Base-by-base conservation (phyloP, 352 stramenopile species). In the Phytopythium delawarense region DNA sequence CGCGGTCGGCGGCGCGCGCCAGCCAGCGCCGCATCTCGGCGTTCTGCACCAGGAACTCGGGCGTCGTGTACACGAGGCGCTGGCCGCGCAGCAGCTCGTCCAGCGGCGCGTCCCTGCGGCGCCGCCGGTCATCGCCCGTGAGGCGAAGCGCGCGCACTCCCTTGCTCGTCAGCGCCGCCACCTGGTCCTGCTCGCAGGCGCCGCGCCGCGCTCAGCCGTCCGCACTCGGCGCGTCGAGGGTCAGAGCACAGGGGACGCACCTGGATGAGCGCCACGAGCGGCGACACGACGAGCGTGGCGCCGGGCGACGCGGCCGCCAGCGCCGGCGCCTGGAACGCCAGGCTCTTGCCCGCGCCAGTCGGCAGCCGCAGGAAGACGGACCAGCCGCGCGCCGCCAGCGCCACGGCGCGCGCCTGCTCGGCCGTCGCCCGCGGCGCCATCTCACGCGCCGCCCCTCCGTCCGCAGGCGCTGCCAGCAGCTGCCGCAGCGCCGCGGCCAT, bases 321-420 rank as follows among this genome's bases (percentile, higher is more conserved):
- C 54, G 86, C 82, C 2, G 86, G 84, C 4, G 81, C 67, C 54
- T 94, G 86, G 65, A 92, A 94, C 53, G 81, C 82, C 60, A 92
- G 71, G 61, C 78, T 92, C 73, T 94, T 94, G 67, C 86, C 86
- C 0, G 84, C 81, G 18, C 86, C 86, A 0, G 82, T 94, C 32
- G 81, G 83, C 18, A 92, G 64, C 57, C 92, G 81, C 20, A 94
- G 61, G 32, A 94, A 92, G 18, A 94, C 69, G 1, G 78, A 89
- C 64, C 71, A 91, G 45, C 83, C 83, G 7, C 57, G 58, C 40
- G 66, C 61, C 37, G 82, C 83, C 30, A 71, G 61, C 0, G 61
- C 64, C 28, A 91, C 73, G 15, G 85, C 81, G 0, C 44, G 67
- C 16, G 64, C 55, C 57, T 94, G 85, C 23, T 69, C 71, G 12